These are phyloP conservation scores for Cladosporium oxysporum DNA, from an alignment of 2,329 filamentous ascomycete genomes.

Conservation along the genomic window DNA sequence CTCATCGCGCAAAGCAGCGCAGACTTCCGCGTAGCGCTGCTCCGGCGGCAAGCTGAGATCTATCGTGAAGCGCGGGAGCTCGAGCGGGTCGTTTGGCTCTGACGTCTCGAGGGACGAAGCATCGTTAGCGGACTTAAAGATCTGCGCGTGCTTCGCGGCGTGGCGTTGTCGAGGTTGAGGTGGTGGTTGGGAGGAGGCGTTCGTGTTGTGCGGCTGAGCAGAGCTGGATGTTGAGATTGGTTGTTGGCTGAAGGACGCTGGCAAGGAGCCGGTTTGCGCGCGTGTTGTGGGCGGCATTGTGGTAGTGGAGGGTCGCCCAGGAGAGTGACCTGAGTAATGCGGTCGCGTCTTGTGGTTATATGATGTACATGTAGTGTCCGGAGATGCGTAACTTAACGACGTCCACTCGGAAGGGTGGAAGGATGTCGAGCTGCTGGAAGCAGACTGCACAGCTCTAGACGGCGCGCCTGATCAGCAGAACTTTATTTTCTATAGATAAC, in stretches of 20 bases:
- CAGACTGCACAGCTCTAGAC: too few relatives aligned
- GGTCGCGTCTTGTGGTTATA: too few relatives aligned
- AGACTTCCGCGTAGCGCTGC: conserved; percentile 54
- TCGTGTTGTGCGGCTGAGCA: neutral
- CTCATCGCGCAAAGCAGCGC: conserved; percentile 46
- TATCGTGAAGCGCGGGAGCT: conserved; percentile 41
- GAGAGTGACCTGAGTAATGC: neutral
- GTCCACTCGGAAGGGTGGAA: too few relatives aligned
- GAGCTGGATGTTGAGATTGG: neutral
- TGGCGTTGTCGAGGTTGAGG: neutral
- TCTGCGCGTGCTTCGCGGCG: neutral
- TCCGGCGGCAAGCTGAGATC: conserved; percentile 57
- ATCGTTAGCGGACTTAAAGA: neutral
- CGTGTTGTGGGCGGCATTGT: neutral
- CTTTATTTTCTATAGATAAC: too few relatives aligned
- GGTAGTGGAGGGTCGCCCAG: neutral
- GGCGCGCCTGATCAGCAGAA: too few relatives aligned
- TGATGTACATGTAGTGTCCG: too few relatives aligned
- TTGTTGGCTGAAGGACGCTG: neutral
- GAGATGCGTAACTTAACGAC: too few relatives aligned
- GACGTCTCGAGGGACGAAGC: neutral
- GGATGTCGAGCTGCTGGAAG: too few relatives aligned
- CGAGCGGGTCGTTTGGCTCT: neutral
- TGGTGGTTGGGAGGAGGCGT: neutral
- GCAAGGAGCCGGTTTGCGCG: neutral